Percentiles rank a stretch among this genome's conserved stretches.
Evolutionary conservation across 2,329 filamentous ascomycete genomes (phyloP).

Genomic region (Mollisiaceae sp.): DNA sequence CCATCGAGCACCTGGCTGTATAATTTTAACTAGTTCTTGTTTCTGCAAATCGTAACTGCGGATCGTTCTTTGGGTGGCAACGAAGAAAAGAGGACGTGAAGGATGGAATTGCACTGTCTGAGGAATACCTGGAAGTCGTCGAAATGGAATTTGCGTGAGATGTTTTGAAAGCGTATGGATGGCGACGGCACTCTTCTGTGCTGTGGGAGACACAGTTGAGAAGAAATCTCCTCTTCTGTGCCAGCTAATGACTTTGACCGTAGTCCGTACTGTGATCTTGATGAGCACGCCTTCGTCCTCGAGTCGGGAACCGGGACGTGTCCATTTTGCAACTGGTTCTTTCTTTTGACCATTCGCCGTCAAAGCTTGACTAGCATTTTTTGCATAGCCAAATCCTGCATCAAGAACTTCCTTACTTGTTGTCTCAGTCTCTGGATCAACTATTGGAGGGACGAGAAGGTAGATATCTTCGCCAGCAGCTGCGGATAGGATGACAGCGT

Average conservation of each 20-base stretch:
- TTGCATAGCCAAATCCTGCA: constrained; percentile 92
- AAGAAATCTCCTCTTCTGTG: constrained; percentile 95
- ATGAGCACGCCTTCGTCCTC: constrained; percentile 80
- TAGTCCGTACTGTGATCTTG: constrained; percentile 77
- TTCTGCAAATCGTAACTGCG: constrained; percentile 92
- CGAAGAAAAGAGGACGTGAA: constrained; percentile 89
- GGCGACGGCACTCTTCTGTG: constrained; percentile 79
- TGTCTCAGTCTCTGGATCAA: constrained; percentile 75
- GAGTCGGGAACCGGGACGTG: constrained; percentile 74
- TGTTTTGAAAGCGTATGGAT: constrained; percentile 97
- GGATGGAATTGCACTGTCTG: constrained; percentile 96
- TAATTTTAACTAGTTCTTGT: constrained; percentile 89
- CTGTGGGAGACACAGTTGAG: constrained; percentile 83
- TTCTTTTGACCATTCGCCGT: constrained; percentile 66
- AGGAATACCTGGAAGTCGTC: constrained; percentile 72
- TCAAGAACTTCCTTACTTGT: constrained; percentile 79
- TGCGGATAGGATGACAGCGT: constrained; percentile 80
- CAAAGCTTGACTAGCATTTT: constrained; percentile 61
- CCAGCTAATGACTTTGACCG: constrained; percentile 90
- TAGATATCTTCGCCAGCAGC: constrained; percentile 85
- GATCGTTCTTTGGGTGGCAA: constrained; percentile 92
- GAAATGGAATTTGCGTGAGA: constrained; percentile 93
- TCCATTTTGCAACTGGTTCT: constrained; percentile 80
- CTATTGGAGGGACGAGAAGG: constrained; percentile 76
- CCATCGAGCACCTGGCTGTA: constrained; percentile 93